Conservation (phyloP, 257 asterid genomes). For the Solanum pennellii region DNA sequence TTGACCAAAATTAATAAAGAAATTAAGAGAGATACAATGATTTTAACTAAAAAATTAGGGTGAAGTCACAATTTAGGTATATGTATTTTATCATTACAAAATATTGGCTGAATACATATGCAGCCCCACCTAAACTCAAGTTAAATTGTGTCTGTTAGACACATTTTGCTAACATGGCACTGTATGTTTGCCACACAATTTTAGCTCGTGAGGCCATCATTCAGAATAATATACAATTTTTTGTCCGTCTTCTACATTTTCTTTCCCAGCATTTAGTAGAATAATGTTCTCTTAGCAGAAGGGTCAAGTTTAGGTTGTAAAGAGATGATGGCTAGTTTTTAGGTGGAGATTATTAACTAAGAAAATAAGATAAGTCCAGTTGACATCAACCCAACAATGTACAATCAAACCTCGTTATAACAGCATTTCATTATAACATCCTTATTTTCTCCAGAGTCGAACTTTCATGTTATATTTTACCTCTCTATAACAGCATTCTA, state of each 20-base stretch:
- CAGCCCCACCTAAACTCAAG: neutral
- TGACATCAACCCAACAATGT: neutral
- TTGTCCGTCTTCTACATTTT: neutral
- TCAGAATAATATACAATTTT: neutral
- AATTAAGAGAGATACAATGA: neutral
- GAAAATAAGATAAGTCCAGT: neutral
- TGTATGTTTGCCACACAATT: neutral
- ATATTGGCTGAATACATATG: neutral
- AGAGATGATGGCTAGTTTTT: neutral
- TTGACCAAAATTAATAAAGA: neutral
- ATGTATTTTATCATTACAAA: neutral
- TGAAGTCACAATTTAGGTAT: neutral
- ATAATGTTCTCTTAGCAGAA: neutral
- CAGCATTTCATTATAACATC: neutral
- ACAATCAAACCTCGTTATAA: neutral
- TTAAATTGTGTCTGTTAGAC: neutral
- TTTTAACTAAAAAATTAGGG: neutral
- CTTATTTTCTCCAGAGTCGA: neutral
- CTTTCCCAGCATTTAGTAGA: neutral
- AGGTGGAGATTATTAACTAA: neutral
- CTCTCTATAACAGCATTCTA: neutral
- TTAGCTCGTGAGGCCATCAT: neutral
- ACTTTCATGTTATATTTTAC: neutral
- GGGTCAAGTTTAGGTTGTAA: neutral
- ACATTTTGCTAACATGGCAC: neutral